Percentiles rank a stretch among this genome's conserved stretches.
phyloP scores from a whole-genome alignment of 2,329 filamentous ascomycete species.

The Ophiostoma australiae region DNA sequence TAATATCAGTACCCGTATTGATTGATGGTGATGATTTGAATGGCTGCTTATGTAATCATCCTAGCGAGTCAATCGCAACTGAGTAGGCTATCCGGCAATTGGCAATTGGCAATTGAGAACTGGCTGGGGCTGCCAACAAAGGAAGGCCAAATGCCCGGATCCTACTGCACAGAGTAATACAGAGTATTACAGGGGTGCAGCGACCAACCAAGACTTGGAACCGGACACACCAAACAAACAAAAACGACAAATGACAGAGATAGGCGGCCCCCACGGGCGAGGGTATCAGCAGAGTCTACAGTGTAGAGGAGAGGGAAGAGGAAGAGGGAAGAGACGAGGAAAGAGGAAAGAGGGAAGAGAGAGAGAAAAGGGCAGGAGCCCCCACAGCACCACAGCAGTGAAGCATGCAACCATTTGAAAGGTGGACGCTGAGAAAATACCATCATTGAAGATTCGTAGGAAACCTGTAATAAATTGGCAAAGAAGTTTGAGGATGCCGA shows the following conservation, averaged over 20 bases:
- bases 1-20: no score
- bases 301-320: background rate
- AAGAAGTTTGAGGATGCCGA: no score
- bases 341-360: background rate
- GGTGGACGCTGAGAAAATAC: background rate
- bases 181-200: no score
- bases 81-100: background rate
- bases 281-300: constrained; percentile 2
- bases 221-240: background rate
- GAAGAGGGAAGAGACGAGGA: no score
- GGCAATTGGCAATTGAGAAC: background rate
- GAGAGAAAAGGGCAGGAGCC: background rate
- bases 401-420: background rate
- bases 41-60: background rate
- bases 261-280: constrained; percentile 14
- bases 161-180: background rate
- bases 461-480: no score
- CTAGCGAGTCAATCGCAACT: no score
- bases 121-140: no score
- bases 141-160: background rate
- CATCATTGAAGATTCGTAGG: background rate
- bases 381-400: background rate
- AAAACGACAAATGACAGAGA: constrained; percentile 15
- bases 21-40: background rate
- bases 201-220: no score